Evolutionary conservation across 176 grass and related monocot species (phyloP).

Genomic region (Avena eriantha): DNA sequence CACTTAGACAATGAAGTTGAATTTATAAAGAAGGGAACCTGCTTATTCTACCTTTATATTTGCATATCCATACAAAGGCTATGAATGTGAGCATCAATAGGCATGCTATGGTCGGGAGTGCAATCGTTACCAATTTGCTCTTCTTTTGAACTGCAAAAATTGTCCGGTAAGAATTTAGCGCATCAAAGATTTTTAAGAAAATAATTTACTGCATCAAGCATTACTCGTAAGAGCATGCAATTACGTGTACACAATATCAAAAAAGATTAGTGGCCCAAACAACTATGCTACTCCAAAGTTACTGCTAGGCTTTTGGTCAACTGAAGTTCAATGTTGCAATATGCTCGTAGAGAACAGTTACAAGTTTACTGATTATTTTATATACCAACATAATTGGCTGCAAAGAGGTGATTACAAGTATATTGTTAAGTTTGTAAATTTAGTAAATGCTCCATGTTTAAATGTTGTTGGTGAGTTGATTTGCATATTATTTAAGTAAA

Average conservation of each 20-base stretch:
- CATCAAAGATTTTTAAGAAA: background rate
- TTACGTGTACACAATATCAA: too few species aligned
- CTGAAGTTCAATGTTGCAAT: background rate
- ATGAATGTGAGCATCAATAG: background rate
- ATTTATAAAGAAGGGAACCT: background rate
- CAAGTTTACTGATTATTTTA: background rate
- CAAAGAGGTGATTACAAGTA: background rate
- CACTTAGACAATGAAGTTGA: background rate
- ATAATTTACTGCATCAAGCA: background rate
- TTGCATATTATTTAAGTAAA: background rate
- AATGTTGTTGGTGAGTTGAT: background rate
- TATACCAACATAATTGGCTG: background rate
- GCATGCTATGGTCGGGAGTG: background rate
- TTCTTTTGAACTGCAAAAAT: conserved; percentile 4
- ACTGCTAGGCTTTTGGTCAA: background rate
- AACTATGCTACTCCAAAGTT: background rate
- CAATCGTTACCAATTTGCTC: background rate
- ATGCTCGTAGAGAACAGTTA: background rate
- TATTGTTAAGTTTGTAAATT: background rate
- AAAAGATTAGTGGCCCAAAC: background rate
- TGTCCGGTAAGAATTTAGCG: background rate
- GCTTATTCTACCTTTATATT: background rate
- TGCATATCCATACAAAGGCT: background rate
- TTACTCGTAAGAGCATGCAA: background rate
- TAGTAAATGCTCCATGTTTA: background rate